phyloP scores from a whole-genome alignment of 1,284 basidiomycete genomes.

The Gomphus bonarii region DNA sequence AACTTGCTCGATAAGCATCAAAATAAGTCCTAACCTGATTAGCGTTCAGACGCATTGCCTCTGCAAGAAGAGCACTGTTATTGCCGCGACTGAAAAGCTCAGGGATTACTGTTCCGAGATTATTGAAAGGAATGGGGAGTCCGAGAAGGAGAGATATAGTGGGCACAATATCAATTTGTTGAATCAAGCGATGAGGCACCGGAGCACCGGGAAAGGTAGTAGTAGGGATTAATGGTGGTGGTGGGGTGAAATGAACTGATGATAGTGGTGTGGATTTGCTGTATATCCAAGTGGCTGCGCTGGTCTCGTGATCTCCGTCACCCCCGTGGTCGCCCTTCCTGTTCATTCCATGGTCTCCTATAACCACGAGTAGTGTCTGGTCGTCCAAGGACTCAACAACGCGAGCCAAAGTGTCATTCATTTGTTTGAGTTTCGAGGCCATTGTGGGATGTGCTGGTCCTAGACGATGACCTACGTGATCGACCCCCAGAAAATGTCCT shows the following conservation, averaged over 20 bases:
- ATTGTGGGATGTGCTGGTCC: slow-evolving; percentile 85
- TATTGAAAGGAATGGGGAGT: slow-evolving; percentile 91
- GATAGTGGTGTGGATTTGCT: slow-evolving; percentile 52
- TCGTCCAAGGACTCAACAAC: slow-evolving; percentile 60
- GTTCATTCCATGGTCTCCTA: slow-evolving; percentile 99
- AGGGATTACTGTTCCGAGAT: slow-evolving; percentile 84
- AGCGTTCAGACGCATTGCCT: slow-evolving; percentile 66
- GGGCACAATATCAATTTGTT: slow-evolving; percentile 94
- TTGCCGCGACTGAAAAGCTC: slow-evolving; percentile 60
- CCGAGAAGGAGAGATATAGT: slow-evolving; percentile 88
- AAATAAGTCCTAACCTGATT: slow-evolving; percentile 76
- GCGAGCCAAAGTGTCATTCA: slow-evolving; percentile 69
- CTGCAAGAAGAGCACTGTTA: slow-evolving; percentile 30
- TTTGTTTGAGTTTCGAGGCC: slow-evolving; percentile 77
- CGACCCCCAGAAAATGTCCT: slow-evolving; percentile 94
- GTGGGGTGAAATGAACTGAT: slow-evolving; percentile 20
- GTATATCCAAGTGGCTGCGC: slow-evolving; percentile 87
- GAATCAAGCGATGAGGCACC: slow-evolving; percentile 54
- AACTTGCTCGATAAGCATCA: slow-evolving; percentile 59
- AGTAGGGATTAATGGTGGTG: slow-evolving; percentile 38
- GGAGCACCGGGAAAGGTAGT: slow-evolving; percentile 53
- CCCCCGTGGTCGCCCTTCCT: slow-evolving; percentile 92
- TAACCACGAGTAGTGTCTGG: slow-evolving; percentile 81
- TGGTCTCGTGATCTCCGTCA: slow-evolving; percentile 80
- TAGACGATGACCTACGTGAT: slow-evolving; percentile 93